These are phyloP conservation scores for Yamadazyma endophytica DNA, from an alignment of 805 yeast genomes.

Conservation along the genomic window DNA sequence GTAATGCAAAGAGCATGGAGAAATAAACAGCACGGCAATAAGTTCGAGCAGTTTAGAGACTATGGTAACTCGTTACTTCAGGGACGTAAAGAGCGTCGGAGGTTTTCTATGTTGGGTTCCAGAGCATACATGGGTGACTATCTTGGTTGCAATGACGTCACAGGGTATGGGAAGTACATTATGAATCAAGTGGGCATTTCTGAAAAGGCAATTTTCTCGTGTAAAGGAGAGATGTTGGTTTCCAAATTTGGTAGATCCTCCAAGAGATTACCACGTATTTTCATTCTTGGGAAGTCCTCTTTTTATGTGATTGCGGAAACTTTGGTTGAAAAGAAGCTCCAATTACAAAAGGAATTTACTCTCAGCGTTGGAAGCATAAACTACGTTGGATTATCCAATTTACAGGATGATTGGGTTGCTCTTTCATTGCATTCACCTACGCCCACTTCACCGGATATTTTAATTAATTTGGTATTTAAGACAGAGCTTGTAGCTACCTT, in stretches of 20 bases:
- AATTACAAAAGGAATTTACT: constrained; percentile 58
- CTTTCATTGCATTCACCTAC: constrained; percentile 47
- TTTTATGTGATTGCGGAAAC: constrained; percentile 73
- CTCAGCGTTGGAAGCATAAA: constrained; percentile 58
- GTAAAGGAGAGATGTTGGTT: constrained; percentile 73
- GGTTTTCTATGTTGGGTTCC: constrained; percentile 81
- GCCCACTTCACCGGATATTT: constrained; percentile 64
- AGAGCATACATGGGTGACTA: constrained; percentile 95
- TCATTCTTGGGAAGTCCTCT: constrained; percentile 59
- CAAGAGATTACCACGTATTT: constrained; percentile 65
- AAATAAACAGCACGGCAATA: constrained; percentile 72
- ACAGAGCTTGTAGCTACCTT: constrained; percentile 82
- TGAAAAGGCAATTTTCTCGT: constrained; percentile 72
- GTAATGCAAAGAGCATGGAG: constrained; percentile 81
- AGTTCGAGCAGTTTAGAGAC: constrained; percentile 80
- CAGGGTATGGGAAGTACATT: constrained; percentile 72
- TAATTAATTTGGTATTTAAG: constrained; percentile 78
- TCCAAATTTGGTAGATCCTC: constrained; percentile 94
- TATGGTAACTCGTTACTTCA: constrained; percentile 69
- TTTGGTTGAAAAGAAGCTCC: constrained; percentile 53
- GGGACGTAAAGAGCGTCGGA: constrained; percentile 82
- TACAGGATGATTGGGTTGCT: constrained; percentile 93
- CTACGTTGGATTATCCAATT: constrained; percentile 62
- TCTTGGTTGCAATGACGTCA: constrained; percentile 69
- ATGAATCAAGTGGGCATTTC: constrained; percentile 63